Base-by-base conservation (phyloP, 2,329 filamentous ascomycete species). In the Onygenales sp. region DNA sequence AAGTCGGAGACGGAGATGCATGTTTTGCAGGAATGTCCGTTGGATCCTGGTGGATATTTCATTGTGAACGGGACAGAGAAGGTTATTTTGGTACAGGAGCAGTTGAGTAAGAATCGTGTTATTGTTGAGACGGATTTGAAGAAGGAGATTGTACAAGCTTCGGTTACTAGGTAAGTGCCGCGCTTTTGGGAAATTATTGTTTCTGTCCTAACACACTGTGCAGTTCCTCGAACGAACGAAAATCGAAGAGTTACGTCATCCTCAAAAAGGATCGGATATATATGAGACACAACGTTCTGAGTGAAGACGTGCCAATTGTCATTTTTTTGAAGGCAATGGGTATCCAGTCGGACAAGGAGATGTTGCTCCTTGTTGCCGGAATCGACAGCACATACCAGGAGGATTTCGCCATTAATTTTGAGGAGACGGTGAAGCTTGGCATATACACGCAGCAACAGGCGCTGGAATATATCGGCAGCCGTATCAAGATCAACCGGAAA, bases 41-140 rank as follows among this genome's bases (percentile, higher is more conserved):
- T 98, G 42, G 93, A 98, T 66, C 93, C 94, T 0, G 93, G 93
- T 58, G 93, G 93, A 51, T 98, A 98, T 70, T 98, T 98, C 65
- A 93, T 98, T 64, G 90, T 97, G 60, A 89, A 92, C 63, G 93
- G 93, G 46, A 96, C 94, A 17, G 93, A 98, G 70, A 98, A 98
- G 75, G 93, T 98, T 61, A 98, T 98, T 65, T 76, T 98, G 43
- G 94, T 98, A 11, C 93, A 98, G 70, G 94, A 98, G 67, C 93
- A 98, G 73, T 76, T 98, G 66, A 98, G 93, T 79, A 98, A 98
- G 80, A 98, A 98, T 72, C 84, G 93, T 75, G 88, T 98, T 64
- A 96, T 98, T 67, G 92, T 98, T 13, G 94, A 98, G 72, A 85
- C 89, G 53, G 88, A 92, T 63, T 80, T 85, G 51, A 95, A 95